These are phyloP conservation scores for Elaeis guineensis DNA, from an alignment of 176 grass and related monocot genomes.

Conservation along the genomic window DNA sequence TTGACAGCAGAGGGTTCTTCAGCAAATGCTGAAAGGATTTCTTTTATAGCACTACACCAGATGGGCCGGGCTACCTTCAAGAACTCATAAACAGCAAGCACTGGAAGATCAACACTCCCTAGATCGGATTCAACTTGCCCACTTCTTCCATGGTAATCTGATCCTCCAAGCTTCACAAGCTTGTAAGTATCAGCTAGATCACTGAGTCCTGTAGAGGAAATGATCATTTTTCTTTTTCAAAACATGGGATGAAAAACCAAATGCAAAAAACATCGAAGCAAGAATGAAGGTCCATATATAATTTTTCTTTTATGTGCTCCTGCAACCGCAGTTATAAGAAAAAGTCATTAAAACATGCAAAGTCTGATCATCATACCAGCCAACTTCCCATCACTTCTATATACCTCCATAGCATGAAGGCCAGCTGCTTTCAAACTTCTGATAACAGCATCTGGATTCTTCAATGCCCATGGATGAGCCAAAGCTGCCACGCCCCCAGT, in stretches of 20 bases:
- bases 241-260: too few relatives aligned
- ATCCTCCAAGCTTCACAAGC: constrained; percentile 68
- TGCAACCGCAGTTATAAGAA: too few relatives aligned
- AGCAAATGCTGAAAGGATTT: constrained; percentile 22
- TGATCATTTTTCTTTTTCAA: neutral
- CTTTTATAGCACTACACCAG: constrained; percentile 42
- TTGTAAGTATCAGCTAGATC: constrained; percentile 51
- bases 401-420: constrained; percentile 64
- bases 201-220: constrained; percentile 37
- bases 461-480: constrained; percentile 85
- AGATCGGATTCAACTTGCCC: constrained; percentile 46
- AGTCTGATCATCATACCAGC: constrained; percentile 39
- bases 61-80: constrained; percentile 51
- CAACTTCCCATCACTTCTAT: constrained; percentile 52
- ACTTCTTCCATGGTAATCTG: constrained; percentile 70
- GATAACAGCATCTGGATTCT: constrained; percentile 40
- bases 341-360: too few relatives aligned
- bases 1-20: constrained; percentile 6
- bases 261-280: too few relatives aligned
- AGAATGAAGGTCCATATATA: too few relatives aligned
- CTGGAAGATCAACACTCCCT: constrained; percentile 53
- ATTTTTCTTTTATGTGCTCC: too few relatives aligned
- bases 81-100: constrained; percentile 44
- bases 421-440: constrained; percentile 55
- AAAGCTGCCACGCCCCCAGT: constrained; percentile 57